These are phyloP conservation scores for Halenospora varia DNA, from an alignment of 495 filamentous ascomycete species.

Conservation along the genomic window DNA sequence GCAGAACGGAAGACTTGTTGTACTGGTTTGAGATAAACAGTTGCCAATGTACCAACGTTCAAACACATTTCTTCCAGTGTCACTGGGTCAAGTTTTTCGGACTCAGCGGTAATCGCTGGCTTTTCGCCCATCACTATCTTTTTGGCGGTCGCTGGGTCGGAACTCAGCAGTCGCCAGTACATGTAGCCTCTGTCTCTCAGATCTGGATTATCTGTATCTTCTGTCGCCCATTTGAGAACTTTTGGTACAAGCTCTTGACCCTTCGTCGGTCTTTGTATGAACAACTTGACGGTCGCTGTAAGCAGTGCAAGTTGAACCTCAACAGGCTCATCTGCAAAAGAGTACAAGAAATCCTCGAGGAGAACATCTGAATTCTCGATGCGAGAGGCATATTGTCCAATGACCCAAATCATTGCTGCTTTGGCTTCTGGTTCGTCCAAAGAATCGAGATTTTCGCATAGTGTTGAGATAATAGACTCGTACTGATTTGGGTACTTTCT, in stretches of 20 bases:
- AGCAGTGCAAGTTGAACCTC: slow-evolving; percentile 94
- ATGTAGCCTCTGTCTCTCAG: slow-evolving; percentile 95
- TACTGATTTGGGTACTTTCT: slow-evolving; percentile 98
- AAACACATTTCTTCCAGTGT: slow-evolving; percentile 97
- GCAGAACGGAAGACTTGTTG: slow-evolving; percentile 96
- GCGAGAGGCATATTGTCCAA: slow-evolving; percentile 93
- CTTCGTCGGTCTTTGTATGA: slow-evolving; percentile 95
- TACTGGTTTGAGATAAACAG: slow-evolving; percentile 96
- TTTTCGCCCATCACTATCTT: slow-evolving; percentile 95
- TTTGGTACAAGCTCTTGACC: slow-evolving; percentile 91
- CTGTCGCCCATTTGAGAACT: slow-evolving; percentile 97
- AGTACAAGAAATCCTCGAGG: slow-evolving; percentile 90
- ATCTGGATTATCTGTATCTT: slow-evolving; percentile 98
- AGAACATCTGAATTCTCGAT: slow-evolving; percentile 95
- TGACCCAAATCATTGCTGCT: slow-evolving; percentile 99
- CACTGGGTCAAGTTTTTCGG: slow-evolving; percentile 84
- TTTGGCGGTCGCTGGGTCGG: slow-evolving; percentile 82
- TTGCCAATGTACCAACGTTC: slow-evolving; percentile 92
- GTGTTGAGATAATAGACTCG: slow-evolving; percentile 90
- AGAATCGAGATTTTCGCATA: slow-evolving; percentile 95
- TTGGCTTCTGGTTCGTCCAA: slow-evolving; percentile 99
- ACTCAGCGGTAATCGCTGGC: slow-evolving; percentile 93
- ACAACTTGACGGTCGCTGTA: slow-evolving; percentile 96
- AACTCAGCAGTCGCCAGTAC: slow-evolving; percentile 98
- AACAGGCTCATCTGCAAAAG: slow-evolving; percentile 88